Percentiles rank a stretch among this genome's conserved stretches.
These are phyloP conservation scores for Fusarium concolor DNA, from an alignment of 2,329 filamentous ascomycete genomes.

Conservation along the genomic window DNA sequence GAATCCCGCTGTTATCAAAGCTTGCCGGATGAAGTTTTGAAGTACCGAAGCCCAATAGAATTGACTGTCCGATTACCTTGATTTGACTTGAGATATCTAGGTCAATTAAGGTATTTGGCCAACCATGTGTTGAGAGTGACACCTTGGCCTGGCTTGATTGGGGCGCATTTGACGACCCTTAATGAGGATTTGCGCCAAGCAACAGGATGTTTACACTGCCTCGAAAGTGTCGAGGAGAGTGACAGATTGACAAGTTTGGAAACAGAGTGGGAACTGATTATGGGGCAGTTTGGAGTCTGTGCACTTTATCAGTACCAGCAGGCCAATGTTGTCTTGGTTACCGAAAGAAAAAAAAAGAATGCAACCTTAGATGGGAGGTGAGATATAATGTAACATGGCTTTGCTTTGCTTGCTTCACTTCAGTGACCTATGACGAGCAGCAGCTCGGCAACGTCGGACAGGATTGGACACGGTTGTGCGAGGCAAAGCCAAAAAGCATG, in stretches of 20 bases:
- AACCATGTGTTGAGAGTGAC: conserved; percentile 35
- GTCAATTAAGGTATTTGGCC: conserved; percentile 5
- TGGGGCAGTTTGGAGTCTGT: neutral
- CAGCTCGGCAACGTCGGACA: conserved; percentile 25
- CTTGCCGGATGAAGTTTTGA: neutral
- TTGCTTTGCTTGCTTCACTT: neutral
- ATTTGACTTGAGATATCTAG: neutral
- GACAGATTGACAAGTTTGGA: neutral
- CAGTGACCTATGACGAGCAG: conserved; percentile 4
- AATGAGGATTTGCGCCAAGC: conserved; percentile 39
- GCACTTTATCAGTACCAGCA: too few relatives aligned
- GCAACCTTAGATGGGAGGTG: neutral
- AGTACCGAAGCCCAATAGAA: conserved; percentile 7
- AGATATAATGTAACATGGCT: neutral
- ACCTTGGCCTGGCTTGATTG: conserved; percentile 11
- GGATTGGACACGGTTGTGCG: neutral
- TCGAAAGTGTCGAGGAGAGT: neutral
- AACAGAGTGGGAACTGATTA: neutral
- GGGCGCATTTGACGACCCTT: conserved; percentile 32
- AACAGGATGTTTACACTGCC: conserved; percentile 20
- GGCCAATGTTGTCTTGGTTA: neutral
- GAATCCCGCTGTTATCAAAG: neutral
- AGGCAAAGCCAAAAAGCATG: conserved; percentile 3
- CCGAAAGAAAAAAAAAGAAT: neutral
- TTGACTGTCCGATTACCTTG: too few relatives aligned